These are phyloP conservation scores for Lentinus polychrous DNA, from an alignment of 1,284 basidiomycete species.

Conservation along the genomic window DNA sequence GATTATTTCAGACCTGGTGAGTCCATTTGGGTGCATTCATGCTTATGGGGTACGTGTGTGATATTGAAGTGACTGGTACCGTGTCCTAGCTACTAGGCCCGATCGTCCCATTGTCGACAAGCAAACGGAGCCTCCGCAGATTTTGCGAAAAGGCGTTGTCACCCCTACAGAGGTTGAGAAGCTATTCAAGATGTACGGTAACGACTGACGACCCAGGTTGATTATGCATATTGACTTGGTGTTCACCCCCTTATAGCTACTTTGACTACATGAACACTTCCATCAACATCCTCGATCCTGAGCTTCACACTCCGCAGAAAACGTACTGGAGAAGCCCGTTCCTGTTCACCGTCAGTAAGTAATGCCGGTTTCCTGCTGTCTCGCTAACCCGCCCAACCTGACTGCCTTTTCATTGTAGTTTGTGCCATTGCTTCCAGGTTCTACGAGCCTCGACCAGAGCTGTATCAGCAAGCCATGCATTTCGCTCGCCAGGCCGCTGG, in stretches of 20 bases:
- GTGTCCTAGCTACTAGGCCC: slow-evolving; percentile 34
- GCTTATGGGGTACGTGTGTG: neutral
- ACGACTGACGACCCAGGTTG: neutral
- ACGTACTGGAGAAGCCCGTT: slow-evolving; percentile 74
- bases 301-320: slow-evolving; percentile 67
- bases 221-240: slow-evolving; percentile 8
- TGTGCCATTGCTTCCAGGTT: slow-evolving; percentile 75
- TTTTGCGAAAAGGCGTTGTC: slow-evolving; percentile 65
- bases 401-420: slow-evolving; percentile 35
- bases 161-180: slow-evolving; percentile 66
- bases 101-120: slow-evolving; percentile 27
- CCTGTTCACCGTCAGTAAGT: slow-evolving; percentile 77
- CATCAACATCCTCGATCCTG: slow-evolving; percentile 63
- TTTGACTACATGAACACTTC: slow-evolving; percentile 73
- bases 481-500: slow-evolving; percentile 70
- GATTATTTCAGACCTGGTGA: slow-evolving; percentile 61
- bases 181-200: slow-evolving; percentile 68
- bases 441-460: slow-evolving; percentile 53
- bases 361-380: neutral
- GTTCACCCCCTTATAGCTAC: slow-evolving; percentile 49
- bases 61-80: neutral
- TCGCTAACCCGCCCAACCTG: neutral
- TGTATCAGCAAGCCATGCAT: slow-evolving; percentile 63
- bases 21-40: slow-evolving; percentile 18
- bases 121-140: slow-evolving; percentile 54